Evolutionary conservation across 78 protist species (phyloP).

Genomic region (Dictyostelium intermedium): DNA sequence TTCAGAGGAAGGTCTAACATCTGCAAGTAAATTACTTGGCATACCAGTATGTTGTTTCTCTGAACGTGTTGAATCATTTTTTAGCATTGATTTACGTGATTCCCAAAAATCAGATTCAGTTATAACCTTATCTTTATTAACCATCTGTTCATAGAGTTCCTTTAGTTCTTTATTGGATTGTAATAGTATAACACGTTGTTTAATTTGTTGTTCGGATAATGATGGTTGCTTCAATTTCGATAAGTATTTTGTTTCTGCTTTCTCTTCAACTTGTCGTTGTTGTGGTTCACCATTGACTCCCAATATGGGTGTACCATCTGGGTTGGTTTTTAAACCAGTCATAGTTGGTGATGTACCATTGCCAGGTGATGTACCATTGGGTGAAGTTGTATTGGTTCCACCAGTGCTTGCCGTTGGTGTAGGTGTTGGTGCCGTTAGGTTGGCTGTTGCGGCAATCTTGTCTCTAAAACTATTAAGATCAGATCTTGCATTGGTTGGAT

Average conservation of each 20-base stretch:
- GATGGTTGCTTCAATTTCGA: slow-evolving; percentile 22
- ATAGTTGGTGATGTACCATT: not conserved
- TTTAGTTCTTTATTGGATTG: slow-evolving; percentile 27
- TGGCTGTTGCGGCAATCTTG: slow-evolving; percentile 11
- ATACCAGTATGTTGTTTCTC: slow-evolving; percentile 52
- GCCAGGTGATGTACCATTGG: not conserved
- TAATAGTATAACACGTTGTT: slow-evolving; percentile 39
- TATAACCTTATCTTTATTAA: slow-evolving; percentile 9
- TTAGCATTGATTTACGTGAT: slow-evolving; percentile 37
- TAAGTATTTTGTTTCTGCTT: slow-evolving; percentile 5
- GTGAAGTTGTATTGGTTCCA: not conserved
- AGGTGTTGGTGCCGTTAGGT: not conserved
- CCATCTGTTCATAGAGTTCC: slow-evolving; percentile 46
- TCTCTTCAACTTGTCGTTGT: not conserved
- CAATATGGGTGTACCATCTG: not conserved
- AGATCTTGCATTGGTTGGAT: slow-evolving; percentile 43
- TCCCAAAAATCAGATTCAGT: slow-evolving; percentile 75
- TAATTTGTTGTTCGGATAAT: slow-evolving; percentile 43
- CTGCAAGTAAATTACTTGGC: slow-evolving; percentile 50
- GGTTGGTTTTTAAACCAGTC: not conserved
- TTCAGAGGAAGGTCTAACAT: slow-evolving; percentile 49
- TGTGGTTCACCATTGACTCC: not conserved
- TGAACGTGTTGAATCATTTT: slow-evolving; percentile 11
- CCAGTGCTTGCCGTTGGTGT: not conserved
- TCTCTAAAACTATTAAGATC: slow-evolving; percentile 55